Conservation (phyloP, 139 green algal genomes). For the Prasinococcaceae sp. region DNA sequence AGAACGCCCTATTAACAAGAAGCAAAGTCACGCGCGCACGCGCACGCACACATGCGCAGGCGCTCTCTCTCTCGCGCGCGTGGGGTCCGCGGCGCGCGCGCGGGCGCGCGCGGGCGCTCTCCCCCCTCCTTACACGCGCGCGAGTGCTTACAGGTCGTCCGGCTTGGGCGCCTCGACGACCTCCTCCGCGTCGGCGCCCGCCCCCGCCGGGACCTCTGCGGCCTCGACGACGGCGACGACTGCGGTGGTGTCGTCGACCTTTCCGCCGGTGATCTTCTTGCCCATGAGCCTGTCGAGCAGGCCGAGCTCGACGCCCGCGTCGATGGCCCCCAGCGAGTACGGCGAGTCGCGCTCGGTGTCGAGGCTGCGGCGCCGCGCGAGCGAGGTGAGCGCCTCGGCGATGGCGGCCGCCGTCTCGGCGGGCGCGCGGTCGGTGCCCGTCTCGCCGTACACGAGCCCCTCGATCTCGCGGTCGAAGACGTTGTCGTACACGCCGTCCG, state of each 20-base stretch:
- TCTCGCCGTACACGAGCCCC: slow-evolving; percentile 10
- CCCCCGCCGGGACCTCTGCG: no score
- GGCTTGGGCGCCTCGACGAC: no score
- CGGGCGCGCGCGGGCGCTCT: no score
- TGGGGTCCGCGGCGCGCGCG: no score
- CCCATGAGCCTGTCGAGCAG: neutral
- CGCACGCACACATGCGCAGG: no score
- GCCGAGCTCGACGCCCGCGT: neutral
- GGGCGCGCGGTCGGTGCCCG: neutral
- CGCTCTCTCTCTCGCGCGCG: no score
- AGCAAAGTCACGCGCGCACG: no score
- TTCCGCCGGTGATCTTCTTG: neutral
- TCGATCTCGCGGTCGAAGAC: slow-evolving; percentile 24
- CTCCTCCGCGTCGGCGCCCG: no score
- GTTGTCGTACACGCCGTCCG: slow-evolving; percentile 26
- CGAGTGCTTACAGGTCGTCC: no score
- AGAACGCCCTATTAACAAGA: no score
- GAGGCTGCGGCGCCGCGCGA: slow-evolving; percentile 5
- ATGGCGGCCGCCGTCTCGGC: neutral
- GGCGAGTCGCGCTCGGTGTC: slow-evolving; percentile 11
- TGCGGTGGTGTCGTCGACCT: slow-evolving; percentile 1
- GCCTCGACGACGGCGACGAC: neutral
- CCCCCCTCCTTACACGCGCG: no score
- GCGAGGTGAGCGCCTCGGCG: neutral
- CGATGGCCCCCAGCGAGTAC: slow-evolving; percentile 8